phyloP scores from a whole-genome alignment of 495 filamentous ascomycete genomes.

The Pseudoneurospora amorphoporcata region DNA sequence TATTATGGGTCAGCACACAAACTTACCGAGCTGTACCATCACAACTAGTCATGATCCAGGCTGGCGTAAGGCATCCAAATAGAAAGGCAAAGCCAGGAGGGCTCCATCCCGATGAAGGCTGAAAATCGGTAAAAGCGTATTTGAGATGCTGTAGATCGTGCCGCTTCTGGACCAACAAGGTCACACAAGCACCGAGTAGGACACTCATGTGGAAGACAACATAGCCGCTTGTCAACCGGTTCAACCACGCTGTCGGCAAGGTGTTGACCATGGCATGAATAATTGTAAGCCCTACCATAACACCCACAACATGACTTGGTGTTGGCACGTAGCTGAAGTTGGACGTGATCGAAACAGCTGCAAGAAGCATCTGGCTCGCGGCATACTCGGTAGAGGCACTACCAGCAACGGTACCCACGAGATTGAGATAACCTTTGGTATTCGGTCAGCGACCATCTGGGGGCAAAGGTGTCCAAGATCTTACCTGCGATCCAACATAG shows the following conservation, averaged over 20 bases:
- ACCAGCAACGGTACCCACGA: conserved; percentile 55
- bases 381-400: conserved; percentile 59
- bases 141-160: conserved; percentile 47
- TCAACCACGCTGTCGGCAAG: conserved; percentile 51
- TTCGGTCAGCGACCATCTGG: background rate
- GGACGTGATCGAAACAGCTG: conserved; percentile 52
- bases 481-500: conserved; percentile 37
- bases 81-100: conserved; percentile 57
- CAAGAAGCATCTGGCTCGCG: conserved; percentile 56
- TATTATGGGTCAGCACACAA: background rate
- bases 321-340: conserved; percentile 46
- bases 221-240: conserved; percentile 54
- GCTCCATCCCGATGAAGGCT: conserved; percentile 49
- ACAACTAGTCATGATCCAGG: conserved; percentile 49
- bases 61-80: conserved; percentile 58
- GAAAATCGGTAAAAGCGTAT: conserved; percentile 56
- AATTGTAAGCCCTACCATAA: conserved; percentile 50
- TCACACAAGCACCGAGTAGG: conserved; percentile 46
- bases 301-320: conserved; percentile 42
- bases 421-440: conserved; percentile 52
- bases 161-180: conserved; percentile 44
- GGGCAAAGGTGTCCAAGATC: background rate
- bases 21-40: conserved; percentile 24
- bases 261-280: conserved; percentile 48
- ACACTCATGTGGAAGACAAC: conserved; percentile 56